These are phyloP conservation scores for Croton setiger DNA, from an alignment of 441 rosid species.

Conservation along the genomic window DNA sequence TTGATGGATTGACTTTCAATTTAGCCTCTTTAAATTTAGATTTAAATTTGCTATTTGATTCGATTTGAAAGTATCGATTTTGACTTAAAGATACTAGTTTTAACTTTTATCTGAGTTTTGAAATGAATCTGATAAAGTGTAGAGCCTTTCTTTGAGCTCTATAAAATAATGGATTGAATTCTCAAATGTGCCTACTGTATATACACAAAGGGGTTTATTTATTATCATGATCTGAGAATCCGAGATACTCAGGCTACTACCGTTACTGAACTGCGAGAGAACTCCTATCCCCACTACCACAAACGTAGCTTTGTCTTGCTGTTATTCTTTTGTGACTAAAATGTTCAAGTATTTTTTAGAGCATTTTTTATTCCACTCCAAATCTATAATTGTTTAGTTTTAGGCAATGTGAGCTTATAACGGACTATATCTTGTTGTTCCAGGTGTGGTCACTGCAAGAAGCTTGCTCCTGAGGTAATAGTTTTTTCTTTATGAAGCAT, in stretches of 20 bases:
- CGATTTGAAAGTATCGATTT: not conserved
- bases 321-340: too few relatives aligned
- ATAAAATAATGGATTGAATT: not conserved
- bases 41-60: too few relatives aligned
- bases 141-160: not conserved
- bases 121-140: not conserved
- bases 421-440: slow-evolving; percentile 1
- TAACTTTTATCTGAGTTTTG: too few relatives aligned
- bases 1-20: not conserved
- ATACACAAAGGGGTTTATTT: too few relatives aligned
- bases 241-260: too few relatives aligned
- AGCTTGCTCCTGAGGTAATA: slow-evolving; percentile 92
- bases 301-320: too few relatives aligned
- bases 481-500: not conserved
- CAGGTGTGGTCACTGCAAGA: slow-evolving; percentile 98
- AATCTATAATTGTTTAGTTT: too few relatives aligned
- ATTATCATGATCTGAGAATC: not conserved
- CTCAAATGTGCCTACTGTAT: not conserved
- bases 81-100: not conserved
- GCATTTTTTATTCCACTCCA: too few relatives aligned
- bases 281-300: too few relatives aligned
- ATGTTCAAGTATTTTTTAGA: too few relatives aligned
- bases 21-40: not conserved
- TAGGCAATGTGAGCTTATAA: too few relatives aligned
- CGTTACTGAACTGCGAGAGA: too few relatives aligned